Evolutionary conservation across 768 basidiomycete genomes (phyloP).

Genomic region (Daedaleopsis nitida): DNA sequence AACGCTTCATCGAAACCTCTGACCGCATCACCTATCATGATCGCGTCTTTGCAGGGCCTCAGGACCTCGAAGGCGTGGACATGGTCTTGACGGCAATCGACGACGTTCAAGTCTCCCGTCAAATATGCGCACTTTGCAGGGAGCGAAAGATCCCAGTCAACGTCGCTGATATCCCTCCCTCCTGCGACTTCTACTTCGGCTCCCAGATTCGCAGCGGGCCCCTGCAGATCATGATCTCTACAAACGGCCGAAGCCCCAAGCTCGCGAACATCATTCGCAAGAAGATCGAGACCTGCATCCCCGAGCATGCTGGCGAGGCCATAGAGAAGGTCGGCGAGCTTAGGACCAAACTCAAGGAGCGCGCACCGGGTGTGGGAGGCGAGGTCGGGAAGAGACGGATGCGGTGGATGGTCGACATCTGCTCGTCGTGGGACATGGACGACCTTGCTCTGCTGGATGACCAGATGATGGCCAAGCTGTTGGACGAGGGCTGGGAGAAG

Average conservation of each 20-base stretch:
- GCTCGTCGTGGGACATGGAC: slow-evolving; percentile 83
- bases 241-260: slow-evolving; percentile 90
- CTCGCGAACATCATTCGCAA: slow-evolving; percentile 83
- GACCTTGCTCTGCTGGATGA: slow-evolving; percentile 76
- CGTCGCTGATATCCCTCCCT: slow-evolving; percentile 93
- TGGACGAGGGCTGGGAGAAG: slow-evolving; percentile 89
- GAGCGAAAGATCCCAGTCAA: slow-evolving; percentile 81
- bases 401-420: slow-evolving; percentile 90
- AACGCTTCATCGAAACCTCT: slow-evolving; percentile 49
- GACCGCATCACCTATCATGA: slow-evolving; percentile 70
- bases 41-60: slow-evolving; percentile 61
- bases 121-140: slow-evolving; percentile 74
- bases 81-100: slow-evolving; percentile 96
- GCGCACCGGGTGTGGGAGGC: slow-evolving; percentile 84
- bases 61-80: slow-evolving; percentile 70
- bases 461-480: slow-evolving; percentile 57
- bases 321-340: slow-evolving; percentile 80
- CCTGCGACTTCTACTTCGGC: slow-evolving; percentile 99
- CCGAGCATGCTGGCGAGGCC: slow-evolving; percentile 71
- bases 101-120: slow-evolving; percentile 67
- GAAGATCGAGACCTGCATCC: slow-evolving; percentile 67
- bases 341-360: slow-evolving; percentile 68
- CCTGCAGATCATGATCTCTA: slow-evolving; percentile 94
- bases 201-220: slow-evolving; percentile 89
- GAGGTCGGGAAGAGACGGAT: slow-evolving; percentile 76